A percentile compares a stretch with the other conserved stretches of the same genome.
Evolutionary conservation across 306 rosid species (phyloP).

Genomic region (Mimosa bimucronata): DNA sequence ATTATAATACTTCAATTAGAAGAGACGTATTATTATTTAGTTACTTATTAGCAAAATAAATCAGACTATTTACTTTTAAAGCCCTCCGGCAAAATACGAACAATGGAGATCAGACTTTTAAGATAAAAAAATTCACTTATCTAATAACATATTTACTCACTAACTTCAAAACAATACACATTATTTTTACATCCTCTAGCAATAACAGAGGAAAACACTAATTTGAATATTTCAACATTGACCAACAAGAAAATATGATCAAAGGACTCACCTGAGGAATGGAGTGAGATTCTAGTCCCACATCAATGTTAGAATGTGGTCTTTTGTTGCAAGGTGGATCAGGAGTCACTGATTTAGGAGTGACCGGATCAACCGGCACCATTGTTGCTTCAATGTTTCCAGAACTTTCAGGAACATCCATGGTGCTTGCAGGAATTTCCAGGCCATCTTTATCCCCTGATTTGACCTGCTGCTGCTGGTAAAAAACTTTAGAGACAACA

Average conservation of each 20-base stretch:
- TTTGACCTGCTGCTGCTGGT: conserved; percentile 68
- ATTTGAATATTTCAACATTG: neutral
- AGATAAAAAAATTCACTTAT: neutral
- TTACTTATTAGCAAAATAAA: neutral
- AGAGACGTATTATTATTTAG: neutral
- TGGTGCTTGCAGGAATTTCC: conserved; percentile 51
- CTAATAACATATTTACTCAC: neutral
- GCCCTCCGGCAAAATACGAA: neutral
- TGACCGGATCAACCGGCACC: conserved; percentile 66
- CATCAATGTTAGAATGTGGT: conserved; percentile 42
- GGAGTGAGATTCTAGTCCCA: conserved; percentile 44
- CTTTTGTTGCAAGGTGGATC: conserved; percentile 61
- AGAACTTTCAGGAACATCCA: conserved; percentile 14
- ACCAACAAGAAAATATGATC: conserved; percentile 11
- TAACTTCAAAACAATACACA: neutral
- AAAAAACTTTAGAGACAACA: conserved; percentile 74
- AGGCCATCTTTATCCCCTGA: conserved; percentile 55
- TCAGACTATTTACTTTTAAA: neutral
- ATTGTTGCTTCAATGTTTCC: conserved; percentile 18
- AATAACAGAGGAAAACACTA: conserved; percentile 24
- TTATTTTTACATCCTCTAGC: conserved; percentile 18
- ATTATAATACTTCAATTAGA: neutral
- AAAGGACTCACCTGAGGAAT: conserved; percentile 52
- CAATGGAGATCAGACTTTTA: neutral
- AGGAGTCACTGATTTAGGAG: conserved; percentile 76